Evolutionary conservation across 208 protist genomes (phyloP).

Genomic region (Leishmania guyanensis): DNA sequence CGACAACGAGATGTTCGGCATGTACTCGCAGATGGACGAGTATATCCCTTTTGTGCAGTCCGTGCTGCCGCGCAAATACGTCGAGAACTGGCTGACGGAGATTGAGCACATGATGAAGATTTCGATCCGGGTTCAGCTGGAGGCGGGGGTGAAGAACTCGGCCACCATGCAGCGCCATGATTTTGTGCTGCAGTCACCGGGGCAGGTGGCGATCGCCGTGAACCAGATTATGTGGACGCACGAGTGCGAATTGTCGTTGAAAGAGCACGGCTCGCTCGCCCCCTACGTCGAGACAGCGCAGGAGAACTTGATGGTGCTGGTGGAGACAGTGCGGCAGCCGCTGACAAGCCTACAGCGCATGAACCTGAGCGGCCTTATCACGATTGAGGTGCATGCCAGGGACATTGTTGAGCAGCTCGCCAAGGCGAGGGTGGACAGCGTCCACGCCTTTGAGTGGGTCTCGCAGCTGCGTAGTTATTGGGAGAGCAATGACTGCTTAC

Average conservation of each 20-base stretch:
- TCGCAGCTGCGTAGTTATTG: conserved; percentile 97
- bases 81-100: conserved; percentile 97
- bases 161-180: conserved; percentile 66
- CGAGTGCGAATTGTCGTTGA: conserved; percentile 86
- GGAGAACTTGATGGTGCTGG: conserved; percentile 88
- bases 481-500: conserved; percentile 93
- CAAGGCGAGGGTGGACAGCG: conserved; percentile 74
- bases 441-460: conserved; percentile 96
- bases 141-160: conserved; percentile 83
- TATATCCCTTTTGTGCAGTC: conserved; percentile 93
- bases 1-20: conserved; percentile 94
- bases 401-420: conserved; percentile 95
- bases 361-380: conserved; percentile 95
- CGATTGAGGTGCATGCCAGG: conserved; percentile 96
- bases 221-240: conserved; percentile 96
- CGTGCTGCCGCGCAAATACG: conserved; percentile 94
- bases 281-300: conserved; percentile 85
- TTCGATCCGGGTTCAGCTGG: conserved; percentile 89
- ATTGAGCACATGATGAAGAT: conserved; percentile 96
- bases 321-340: conserved; percentile 87
- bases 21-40: conserved; percentile 96
- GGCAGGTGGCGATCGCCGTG: conserved; percentile 93
- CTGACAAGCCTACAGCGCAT: conserved; percentile 90
- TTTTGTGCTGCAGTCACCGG: conserved; percentile 84
- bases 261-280: conserved; percentile 80